phyloP scores from a whole-genome alignment of 2,329 filamentous ascomycete genomes.

The Pyrenochaeta sp. region DNA sequence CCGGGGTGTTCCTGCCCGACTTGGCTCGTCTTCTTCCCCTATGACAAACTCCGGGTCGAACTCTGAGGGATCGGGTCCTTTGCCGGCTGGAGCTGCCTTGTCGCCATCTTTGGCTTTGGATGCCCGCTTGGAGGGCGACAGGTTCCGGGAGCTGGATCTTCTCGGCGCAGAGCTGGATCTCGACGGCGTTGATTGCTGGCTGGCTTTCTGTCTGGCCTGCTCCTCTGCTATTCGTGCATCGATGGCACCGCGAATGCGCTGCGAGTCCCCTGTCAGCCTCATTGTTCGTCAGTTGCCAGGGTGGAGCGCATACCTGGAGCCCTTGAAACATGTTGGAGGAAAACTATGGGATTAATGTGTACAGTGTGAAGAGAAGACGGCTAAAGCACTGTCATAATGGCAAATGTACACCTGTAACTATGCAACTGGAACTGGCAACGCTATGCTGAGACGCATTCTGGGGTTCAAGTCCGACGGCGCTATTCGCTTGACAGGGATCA shows the following conservation, averaged over 20 bases:
- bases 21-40: constrained; percentile 78
- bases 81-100: constrained; percentile 56
- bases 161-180: constrained; percentile 55
- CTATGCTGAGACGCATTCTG: constrained; percentile 27
- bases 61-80: constrained; percentile 80
- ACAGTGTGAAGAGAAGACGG: constrained; percentile 12
- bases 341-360: constrained; percentile 17
- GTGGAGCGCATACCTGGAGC: constrained; percentile 29
- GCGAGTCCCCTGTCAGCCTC: constrained; percentile 27
- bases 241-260: constrained; percentile 85
- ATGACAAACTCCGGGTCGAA: constrained; percentile 88
- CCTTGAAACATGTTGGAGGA: constrained; percentile 46
- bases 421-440: constrained; percentile 19
- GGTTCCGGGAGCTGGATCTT: constrained; percentile 54
- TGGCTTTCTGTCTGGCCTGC: constrained; percentile 76
- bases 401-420: constrained; percentile 27
- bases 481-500: constrained; percentile 8
- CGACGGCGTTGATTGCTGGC: constrained; percentile 51
- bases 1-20: constrained; percentile 66
- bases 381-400: constrained; percentile 10
- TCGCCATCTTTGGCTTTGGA: constrained; percentile 41
- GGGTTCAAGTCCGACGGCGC: constrained; percentile 10
- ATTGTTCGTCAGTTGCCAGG: not conserved
- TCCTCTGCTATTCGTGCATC: constrained; percentile 90
- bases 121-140: constrained; percentile 48